Percentiles rank a stretch among this genome's conserved stretches.
phyloP scores from a whole-genome alignment of 1,284 basidiomycete genomes.

The Sporisorium iseilematis-ciliati region DNA sequence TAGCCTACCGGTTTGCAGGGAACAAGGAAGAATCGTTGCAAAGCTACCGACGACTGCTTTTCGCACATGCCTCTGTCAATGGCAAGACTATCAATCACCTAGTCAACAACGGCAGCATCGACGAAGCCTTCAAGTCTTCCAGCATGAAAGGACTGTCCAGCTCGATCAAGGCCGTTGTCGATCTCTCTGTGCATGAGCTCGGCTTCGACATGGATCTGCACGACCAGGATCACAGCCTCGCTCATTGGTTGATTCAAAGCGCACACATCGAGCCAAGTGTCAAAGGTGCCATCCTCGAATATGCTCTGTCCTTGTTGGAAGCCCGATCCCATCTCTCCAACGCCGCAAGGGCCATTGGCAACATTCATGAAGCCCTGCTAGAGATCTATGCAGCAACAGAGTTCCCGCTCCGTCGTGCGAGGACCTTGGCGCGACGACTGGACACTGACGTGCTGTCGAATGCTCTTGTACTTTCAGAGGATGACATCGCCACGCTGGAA shows the following conservation, averaged over 20 bases:
- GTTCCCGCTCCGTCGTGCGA: conserved; percentile 50
- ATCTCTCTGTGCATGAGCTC: conserved; percentile 50
- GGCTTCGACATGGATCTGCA: conserved; percentile 25
- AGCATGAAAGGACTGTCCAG: conserved; percentile 14
- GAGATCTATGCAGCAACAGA: conserved; percentile 19
- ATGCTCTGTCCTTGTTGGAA: conserved; percentile 32
- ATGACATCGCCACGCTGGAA: conserved; percentile 16
- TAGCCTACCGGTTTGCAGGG: conserved; percentile 42
- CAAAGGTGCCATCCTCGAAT: conserved; percentile 50
- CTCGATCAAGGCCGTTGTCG: conserved; percentile 34
- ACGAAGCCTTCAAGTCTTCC: conserved; percentile 25
- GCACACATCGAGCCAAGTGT: conserved; percentile 4
- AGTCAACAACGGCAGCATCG: conserved; percentile 15
- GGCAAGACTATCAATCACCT: conserved; percentile 10
- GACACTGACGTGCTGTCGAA: conserved; percentile 49
- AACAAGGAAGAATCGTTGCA: conserved; percentile 28
- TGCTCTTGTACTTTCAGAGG: conserved; percentile 17
- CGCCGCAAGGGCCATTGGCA: conserved; percentile 32
- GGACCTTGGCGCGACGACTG: conserved; percentile 35
- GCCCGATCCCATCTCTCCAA: conserved; percentile 47
- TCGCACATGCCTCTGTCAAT: conserved; percentile 6
- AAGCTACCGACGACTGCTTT: conserved; percentile 18
- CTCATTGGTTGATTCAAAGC: conserved; percentile 17
- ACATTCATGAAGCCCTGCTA: conserved; percentile 24
- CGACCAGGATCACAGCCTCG: conserved; percentile 24